Conservation (phyloP, 257 asterid genomes). For the Salvia miltiorrhiza region DNA sequence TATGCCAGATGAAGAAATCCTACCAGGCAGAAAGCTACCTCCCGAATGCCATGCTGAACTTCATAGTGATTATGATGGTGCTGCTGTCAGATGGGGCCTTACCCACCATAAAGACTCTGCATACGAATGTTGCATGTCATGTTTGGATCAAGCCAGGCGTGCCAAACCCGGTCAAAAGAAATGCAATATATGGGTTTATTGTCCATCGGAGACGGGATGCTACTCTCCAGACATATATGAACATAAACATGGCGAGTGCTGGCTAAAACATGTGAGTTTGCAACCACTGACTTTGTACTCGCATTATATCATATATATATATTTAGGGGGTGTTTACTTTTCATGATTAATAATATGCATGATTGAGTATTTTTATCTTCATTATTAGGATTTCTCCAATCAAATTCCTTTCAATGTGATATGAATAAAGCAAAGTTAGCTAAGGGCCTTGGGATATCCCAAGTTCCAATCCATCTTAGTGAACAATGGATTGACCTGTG, state of each 20-base stretch:
- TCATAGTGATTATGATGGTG: conserved; percentile 85
- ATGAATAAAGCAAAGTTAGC: too few species aligned
- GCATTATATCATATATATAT: neutral
- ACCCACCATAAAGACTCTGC: conserved; percentile 90
- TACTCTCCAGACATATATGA: conserved; percentile 83
- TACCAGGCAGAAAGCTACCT: conserved; percentile 80
- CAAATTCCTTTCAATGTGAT: too few species aligned
- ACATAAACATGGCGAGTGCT: conserved; percentile 86
- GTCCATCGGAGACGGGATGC: conserved; percentile 85
- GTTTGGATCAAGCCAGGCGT: conserved; percentile 73
- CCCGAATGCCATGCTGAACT: conserved; percentile 77
- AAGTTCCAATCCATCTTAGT: too few species aligned
- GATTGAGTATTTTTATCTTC: too few species aligned
- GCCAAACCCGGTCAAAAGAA: conserved; percentile 54
- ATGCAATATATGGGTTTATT: conserved; percentile 94
- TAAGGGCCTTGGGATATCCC: too few species aligned
- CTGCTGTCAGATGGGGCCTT: conserved; percentile 92
- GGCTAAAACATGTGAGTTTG: conserved; percentile 86
- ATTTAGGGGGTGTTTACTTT: too few species aligned
- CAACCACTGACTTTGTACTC: neutral
- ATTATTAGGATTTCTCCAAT: too few species aligned
- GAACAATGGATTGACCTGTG: too few species aligned
- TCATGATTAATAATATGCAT: too few species aligned
- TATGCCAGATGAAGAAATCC: conserved; percentile 51
- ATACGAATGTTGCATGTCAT: conserved; percentile 91